These are phyloP conservation scores for Pyrus hybrid DNA, from an alignment of 331 rosid genomes.

Conservation along the genomic window DNA sequence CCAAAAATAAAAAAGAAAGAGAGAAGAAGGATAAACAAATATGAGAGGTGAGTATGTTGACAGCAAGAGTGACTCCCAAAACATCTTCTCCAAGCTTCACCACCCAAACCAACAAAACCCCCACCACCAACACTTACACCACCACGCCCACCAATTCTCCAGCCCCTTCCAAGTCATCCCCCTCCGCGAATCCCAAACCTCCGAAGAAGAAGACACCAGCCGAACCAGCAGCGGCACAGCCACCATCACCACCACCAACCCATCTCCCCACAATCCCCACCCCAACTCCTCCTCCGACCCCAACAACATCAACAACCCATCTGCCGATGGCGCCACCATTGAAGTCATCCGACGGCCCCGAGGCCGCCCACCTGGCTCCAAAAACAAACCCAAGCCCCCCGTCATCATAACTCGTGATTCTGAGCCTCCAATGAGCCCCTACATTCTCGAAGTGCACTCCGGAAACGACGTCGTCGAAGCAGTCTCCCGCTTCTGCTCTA, in stretches of 20 bases:
- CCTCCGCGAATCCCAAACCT: slow-evolving; percentile 31
- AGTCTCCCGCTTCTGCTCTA: slow-evolving; percentile 51
- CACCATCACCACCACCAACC: neutral
- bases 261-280: neutral
- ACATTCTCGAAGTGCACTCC: slow-evolving; percentile 71
- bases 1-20: neutral
- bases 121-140: slow-evolving; percentile 1
- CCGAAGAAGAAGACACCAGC: slow-evolving; percentile 38
- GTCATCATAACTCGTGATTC: slow-evolving; percentile 65
- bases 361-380: slow-evolving; percentile 95
- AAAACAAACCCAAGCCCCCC: slow-evolving; percentile 74
- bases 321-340: slow-evolving; percentile 58
- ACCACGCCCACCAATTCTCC: slow-evolving; percentile 11
- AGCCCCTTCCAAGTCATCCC: slow-evolving; percentile 40
- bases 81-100: slow-evolving; percentile 77
- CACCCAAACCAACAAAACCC: slow-evolving; percentile 14
- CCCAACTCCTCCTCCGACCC: neutral
- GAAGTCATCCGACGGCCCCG: slow-evolving; percentile 71
- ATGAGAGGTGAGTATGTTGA: slow-evolving; percentile 74
- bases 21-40: neutral
- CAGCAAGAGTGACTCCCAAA: slow-evolving; percentile 33
- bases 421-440: slow-evolving; percentile 83
- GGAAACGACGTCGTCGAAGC: slow-evolving; percentile 86
- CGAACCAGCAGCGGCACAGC: slow-evolving; percentile 30
- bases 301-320: slow-evolving; percentile 12